Evolutionary conservation across 139 green algal genomes (phyloP).

Genomic region (Astrephomene gubernaculifera): DNA sequence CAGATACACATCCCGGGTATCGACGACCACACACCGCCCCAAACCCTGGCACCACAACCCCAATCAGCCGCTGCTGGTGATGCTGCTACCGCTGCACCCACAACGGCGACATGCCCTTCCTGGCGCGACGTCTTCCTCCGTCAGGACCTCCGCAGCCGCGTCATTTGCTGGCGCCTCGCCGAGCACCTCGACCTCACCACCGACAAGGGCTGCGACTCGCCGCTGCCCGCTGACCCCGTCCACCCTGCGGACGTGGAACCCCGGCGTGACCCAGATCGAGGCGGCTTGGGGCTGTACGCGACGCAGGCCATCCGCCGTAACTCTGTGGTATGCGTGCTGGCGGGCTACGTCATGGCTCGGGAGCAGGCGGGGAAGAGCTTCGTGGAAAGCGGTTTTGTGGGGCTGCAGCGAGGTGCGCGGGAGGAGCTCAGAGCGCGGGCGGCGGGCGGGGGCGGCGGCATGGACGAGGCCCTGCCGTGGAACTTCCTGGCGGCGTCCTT

Average conservation of each 20-base stretch:
- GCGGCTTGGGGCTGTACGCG: neutral
- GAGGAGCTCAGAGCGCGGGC: neutral
- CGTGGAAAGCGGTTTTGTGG: too few relatives aligned
- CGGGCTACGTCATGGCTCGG: neutral
- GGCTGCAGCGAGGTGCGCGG: too few relatives aligned
- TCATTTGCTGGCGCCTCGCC: constrained; percentile 7
- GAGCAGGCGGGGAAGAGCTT: neutral
- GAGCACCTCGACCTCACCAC: neutral
- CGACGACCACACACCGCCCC: neutral
- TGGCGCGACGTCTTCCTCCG: too few relatives aligned
- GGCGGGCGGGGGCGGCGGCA: too few relatives aligned
- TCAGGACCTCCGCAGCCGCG: neutral
- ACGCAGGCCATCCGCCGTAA: neutral
- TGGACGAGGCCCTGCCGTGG: too few relatives aligned
- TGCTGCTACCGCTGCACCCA: too few relatives aligned
- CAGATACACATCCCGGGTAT: neutral
- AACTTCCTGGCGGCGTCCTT: neutral
- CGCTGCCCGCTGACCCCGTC: neutral
- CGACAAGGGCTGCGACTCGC: neutral
- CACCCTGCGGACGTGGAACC: neutral
- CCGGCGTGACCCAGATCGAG: neutral
- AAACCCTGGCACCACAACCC: too few relatives aligned
- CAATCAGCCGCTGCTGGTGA: too few relatives aligned
- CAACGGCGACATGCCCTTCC: too few relatives aligned
- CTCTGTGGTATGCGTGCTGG: neutral